These are phyloP conservation scores for Lyophyllum atratum DNA, from an alignment of 768 basidiomycete genomes.

Conservation along the genomic window DNA sequence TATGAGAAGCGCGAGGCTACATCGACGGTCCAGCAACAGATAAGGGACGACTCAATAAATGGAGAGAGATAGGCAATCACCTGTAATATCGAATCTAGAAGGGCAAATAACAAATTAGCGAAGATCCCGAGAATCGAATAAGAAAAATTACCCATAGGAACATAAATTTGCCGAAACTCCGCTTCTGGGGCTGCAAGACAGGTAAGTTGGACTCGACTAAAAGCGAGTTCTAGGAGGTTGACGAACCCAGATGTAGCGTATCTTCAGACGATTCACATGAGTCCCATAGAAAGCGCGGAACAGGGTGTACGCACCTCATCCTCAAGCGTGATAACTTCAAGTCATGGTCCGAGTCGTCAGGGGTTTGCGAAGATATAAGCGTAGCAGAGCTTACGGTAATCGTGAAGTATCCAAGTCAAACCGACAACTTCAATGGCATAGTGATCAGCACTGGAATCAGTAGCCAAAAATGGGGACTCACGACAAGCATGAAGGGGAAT, in stretches of 20 bases:
- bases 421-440: conserved; percentile 23
- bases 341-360: background rate
- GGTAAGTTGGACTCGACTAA: background rate
- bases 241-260: conserved; percentile 41
- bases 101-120: background rate
- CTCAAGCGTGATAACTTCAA: conserved; percentile 33
- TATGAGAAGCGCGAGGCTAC: conserved; percentile 39
- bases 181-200: conserved; percentile 31
- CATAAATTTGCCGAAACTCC: conserved; percentile 39
- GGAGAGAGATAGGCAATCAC: background rate
- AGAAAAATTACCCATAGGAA: conserved; percentile 39
- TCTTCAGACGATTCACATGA: conserved; percentile 20
- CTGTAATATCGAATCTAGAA: conserved; percentile 46
- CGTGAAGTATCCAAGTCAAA: conserved; percentile 39
- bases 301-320: conserved; percentile 27
- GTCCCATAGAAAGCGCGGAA: too few relatives aligned
- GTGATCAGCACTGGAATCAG: background rate
- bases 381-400: conserved; percentile 29
- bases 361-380: background rate
- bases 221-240: background rate
- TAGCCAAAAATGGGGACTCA: background rate
- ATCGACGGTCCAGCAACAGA: background rate
- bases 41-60: background rate
- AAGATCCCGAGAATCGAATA: background rate
- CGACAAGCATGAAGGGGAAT: background rate